phyloP scores from a whole-genome alignment of 306 rosid species.

The Elaeagnus macrophylla region DNA sequence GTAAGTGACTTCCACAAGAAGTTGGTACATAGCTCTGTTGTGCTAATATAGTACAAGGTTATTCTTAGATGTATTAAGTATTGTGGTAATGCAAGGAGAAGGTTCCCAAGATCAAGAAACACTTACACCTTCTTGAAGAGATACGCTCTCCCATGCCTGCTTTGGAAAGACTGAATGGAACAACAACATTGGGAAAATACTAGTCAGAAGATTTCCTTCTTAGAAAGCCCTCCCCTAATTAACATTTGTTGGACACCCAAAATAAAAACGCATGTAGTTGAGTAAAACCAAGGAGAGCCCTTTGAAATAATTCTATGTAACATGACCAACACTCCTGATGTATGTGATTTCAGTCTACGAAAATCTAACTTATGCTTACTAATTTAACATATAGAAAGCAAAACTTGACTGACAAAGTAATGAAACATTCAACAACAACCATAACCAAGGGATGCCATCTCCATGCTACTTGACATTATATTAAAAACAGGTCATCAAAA shows the following conservation, averaged over 20 bases:
- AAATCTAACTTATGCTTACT: background rate
- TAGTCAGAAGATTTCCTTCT: slow-evolving; percentile 26
- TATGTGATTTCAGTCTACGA: too few species aligned
- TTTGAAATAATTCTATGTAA: background rate
- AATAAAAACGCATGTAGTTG: slow-evolving; percentile 10
- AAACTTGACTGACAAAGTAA: background rate
- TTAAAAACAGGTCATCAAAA: too few species aligned
- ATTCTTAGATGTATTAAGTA: background rate
- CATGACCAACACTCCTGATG: slow-evolving; percentile 7
- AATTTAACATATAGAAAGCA: background rate
- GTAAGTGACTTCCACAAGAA: slow-evolving; percentile 1
- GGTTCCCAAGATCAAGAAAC: slow-evolving; percentile 30
- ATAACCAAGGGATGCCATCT: background rate
- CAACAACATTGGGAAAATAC: slow-evolving; percentile 28
- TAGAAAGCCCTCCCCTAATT: slow-evolving; percentile 9
- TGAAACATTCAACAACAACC: background rate
- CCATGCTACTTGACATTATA: background rate
- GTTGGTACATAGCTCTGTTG: slow-evolving; percentile 7
- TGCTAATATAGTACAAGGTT: slow-evolving; percentile 8
- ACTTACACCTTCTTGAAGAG: slow-evolving; percentile 96
- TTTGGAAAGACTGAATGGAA: slow-evolving; percentile 60
- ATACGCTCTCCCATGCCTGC: slow-evolving; percentile 84
- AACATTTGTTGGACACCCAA: slow-evolving; percentile 6
- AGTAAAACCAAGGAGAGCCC: background rate
- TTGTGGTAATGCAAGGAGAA: slow-evolving; percentile 7